Evolutionary conservation across 371 early-diverging fungal genomes (phyloP), one percentile per base, ranked within the genome.

Genomic region (Mucor sp.): DNA sequence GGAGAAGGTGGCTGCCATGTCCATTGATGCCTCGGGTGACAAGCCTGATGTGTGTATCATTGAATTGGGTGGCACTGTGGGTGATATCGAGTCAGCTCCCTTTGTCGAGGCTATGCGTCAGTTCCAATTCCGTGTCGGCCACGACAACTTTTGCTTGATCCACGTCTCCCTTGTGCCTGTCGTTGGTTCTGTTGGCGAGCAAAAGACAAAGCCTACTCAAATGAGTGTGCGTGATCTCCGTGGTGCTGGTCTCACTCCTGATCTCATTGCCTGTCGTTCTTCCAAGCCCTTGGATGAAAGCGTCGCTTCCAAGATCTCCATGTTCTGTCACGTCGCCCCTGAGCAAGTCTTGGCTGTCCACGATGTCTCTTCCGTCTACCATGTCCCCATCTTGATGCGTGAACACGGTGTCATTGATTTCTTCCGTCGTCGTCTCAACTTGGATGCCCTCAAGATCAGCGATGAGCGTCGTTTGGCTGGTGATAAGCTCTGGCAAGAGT

Each of bases 131-230:
- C 94, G 97, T 69, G 97, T 98, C 19, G 99, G 97, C n/a, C 92
- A 91, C 70, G 96, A 96, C 47, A 98, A 99, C 88, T 99, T 99
- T 76, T 93, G 93, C 66, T 78, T 98, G 72, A 95, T 99, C 69
- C 97, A 97, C 74, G 99, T 99, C 15, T 99, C 99, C 21, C 87
- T 99, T 61, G 91, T 99, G 3, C 98, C 99, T 55, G 93, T 98
- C 6, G 95, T 99, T 30, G 99, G 99, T 25, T 90, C 94, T 4
- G 98, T 97, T 30, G 97, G 96, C 62, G 99, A 99, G 77, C 98
- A 99, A 81, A 99, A 99, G 90, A 99, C 99, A 37, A 99, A 99
- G 89, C 99, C 98, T 60, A 98, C 99, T 8, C 99, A 99, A 81
- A 91, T 93, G 56, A 94, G 95, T 53, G 91, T 98, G 50, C 92